Percentiles rank a stretch among this genome's conserved stretches.
phyloP scores from a whole-genome alignment of 176 grass and related monocot genomes.

The barley (Hordeum vulgare) region MorexV3_pseudomolecules_assembly NC_058522.1:511020461-511020960 shows the following conservation, averaged over 20 bases:
- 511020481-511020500: too few relatives aligned
- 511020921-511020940: neutral
- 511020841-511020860: neutral
- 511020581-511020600: too few relatives aligned
- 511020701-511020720: too few relatives aligned
- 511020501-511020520: neutral
- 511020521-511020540: neutral
- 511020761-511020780: too few relatives aligned
- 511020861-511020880: neutral
- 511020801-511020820: slow-evolving; percentile 9
- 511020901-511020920: neutral
- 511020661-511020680: too few relatives aligned
- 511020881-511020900: neutral
- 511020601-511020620: too few relatives aligned
- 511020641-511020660: too few relatives aligned
- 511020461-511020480: too few relatives aligned
- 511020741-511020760: neutral
- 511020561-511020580: neutral
- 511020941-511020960: neutral
- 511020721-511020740: neutral
- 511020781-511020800: neutral
- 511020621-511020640: too few relatives aligned
- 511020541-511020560: neutral
- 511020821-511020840: neutral
- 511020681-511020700: too few relatives aligned